Evolutionary conservation across 1,284 basidiomycete genomes (phyloP).

Genomic region (Cutaneotrichosporon cavernicola): DNA sequence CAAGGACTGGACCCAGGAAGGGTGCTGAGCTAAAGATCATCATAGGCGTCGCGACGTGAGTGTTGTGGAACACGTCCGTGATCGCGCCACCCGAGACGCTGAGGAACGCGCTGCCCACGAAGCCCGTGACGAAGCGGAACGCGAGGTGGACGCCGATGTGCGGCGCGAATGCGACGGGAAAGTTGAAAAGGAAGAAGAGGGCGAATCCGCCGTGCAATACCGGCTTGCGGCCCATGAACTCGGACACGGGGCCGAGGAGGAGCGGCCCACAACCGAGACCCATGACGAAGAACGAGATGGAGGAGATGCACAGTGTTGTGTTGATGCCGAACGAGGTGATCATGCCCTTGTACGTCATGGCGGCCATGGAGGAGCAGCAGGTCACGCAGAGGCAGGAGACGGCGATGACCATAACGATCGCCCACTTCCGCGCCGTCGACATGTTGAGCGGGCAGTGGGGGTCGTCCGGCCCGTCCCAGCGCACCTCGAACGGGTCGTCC

Average conservation of each 20-base stretch:
- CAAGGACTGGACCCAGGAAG: constrained; percentile 71
- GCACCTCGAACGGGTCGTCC: constrained; percentile 35
- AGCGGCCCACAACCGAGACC: constrained; percentile 60
- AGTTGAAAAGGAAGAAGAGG: constrained; percentile 57
- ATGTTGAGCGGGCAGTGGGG: constrained; percentile 42
- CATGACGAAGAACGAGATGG: constrained; percentile 65
- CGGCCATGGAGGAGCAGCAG: constrained; percentile 68
- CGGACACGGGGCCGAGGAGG: constrained; percentile 61
- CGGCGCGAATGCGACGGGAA: constrained; percentile 63
- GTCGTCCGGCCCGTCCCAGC: constrained; percentile 43
- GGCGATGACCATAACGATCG: constrained; percentile 35
- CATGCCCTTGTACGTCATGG: constrained; percentile 65
- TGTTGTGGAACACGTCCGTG: constrained; percentile 68
- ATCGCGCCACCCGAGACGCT: constrained; percentile 77
- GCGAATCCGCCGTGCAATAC: constrained; percentile 36
- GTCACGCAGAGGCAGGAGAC: constrained; percentile 60
- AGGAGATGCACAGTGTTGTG: constrained; percentile 68
- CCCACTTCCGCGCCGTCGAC: constrained; percentile 40
- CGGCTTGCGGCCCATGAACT: constrained; percentile 59
- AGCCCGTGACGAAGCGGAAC: constrained; percentile 70
- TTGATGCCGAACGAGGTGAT: constrained; percentile 63
- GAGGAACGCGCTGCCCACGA: constrained; percentile 68
- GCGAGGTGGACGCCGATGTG: constrained; percentile 60
- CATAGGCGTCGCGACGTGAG: constrained; percentile 72
- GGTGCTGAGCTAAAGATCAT: constrained; percentile 68